Base-by-base conservation (phyloP, 1,284 basidiomycete species). In the Cryptococcus sp. region DNA sequence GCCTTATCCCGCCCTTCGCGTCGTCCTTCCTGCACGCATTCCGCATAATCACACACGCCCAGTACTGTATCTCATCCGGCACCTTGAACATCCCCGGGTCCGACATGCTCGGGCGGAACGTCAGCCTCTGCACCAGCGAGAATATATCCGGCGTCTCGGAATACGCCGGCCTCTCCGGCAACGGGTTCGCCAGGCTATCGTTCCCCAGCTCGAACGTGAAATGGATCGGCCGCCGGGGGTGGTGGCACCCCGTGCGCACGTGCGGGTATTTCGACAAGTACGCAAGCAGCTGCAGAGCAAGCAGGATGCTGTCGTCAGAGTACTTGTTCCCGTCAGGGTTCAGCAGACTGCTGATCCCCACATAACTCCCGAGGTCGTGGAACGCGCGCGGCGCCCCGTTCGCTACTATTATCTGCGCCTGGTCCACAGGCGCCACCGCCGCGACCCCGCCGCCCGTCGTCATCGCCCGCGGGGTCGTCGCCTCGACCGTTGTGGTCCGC, bases 21-120 rank as follows among this genome's bases (percentile, higher is more conserved):
- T 97, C 94, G 71, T 98, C 95, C 81, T 98, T 98, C 72, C 95
- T 82, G 78, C 95, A 98, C 7, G 96, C 95, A 73, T 98, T 98
- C 52, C 96, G 84, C 95, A 98, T 98, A 70, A 98, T 97, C 13
- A 98, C 95, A 3, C 94, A 93, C 0, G 95, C 95, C 96, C 95
- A 98, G 72, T 97, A 98, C 78, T 98, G 92, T 50, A 98, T 96
- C 76, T 98, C 94, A 21, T 82, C 81, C 0, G 93, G 91, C 5
- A 98, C 80, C 38, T 85, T 84, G 7, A 84, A 83, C 57, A 90
- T 79, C 64, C 86, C 83, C 28, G 83, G 82, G 71, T 93, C 89
- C 1, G 85, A 84, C 20, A 88, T 85, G 50, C 89, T 89, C 0
- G 92, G 89, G 46, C 91, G 85, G 79, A 94, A 94, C 0, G 95